Evolutionary conservation across 2,329 filamentous ascomycete species (phyloP), one percentile per base, ranked within the genome.

Genomic region (Penicillium italicum): DNA sequence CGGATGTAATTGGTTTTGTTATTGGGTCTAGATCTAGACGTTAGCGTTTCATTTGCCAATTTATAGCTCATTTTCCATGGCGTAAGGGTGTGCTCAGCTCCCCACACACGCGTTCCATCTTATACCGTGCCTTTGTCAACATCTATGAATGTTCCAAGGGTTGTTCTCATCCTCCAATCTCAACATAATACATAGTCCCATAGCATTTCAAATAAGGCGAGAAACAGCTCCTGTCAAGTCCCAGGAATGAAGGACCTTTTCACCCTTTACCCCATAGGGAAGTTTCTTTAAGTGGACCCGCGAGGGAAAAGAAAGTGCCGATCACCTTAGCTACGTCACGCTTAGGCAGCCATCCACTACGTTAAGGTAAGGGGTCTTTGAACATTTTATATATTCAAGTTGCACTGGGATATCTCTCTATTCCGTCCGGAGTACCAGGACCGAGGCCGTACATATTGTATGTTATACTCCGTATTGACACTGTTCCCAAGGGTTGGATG

Each of bases 1-100:
- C 63, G 63, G 61, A 61, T 60, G 8, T 57, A 31, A 63, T 58
- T 57, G 52, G 58, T 34, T 40, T 30, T n/a, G 6, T 41, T 12
- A 28, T 42, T 41, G 50, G 43, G 43, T 55, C 55, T 57, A 53
- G 57, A 57, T 47, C 41, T 28, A 43, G 47, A 10, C 12, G 2
- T 30, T 34, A 38, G 42, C 30, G 33, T 42, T 46, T 50, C 46
- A 51, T 52, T 56, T 26, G 26, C 40, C 42, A n/a, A 51, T 43
- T 53, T 36, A 42, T 33, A 40, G 40, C 30, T 26, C 41, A 33
- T 41, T 41, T 42, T 22, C 14, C 30, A 42, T 36, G 20, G 37
- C 45, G 37, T 20, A 42, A 42, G 46, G 46, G 24, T n/a, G 11
- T 40, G 46, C 22, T 55, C 33, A 51, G 46, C 53, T 55, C 53